Conservation (phyloP, 192 early-diverging fungal genomes). For the Borealophlyctis nickersoniae region DNA sequence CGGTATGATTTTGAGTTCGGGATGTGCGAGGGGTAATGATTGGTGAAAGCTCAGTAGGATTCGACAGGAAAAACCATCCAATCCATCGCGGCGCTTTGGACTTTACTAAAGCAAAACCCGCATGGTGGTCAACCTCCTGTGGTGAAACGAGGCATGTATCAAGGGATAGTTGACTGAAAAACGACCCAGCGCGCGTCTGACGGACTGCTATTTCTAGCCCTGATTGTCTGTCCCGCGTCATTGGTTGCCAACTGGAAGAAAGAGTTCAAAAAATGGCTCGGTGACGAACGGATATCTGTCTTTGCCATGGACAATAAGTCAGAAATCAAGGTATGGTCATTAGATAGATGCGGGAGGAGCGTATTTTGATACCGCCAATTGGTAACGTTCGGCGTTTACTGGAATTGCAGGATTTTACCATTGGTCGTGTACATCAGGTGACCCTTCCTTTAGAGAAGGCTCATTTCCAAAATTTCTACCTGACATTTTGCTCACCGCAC, state of each 20-base stretch:
- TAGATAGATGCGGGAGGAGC: too few relatives aligned
- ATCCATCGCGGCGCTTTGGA: slow-evolving; percentile 47
- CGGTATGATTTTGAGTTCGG: slow-evolving; percentile 4
- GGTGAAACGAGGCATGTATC: slow-evolving; percentile 18
- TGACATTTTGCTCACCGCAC: too few relatives aligned
- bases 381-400: neutral
- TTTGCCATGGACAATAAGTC: slow-evolving; percentile 24
- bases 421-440: slow-evolving; percentile 29
- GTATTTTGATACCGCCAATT: too few relatives aligned
- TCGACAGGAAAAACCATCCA: slow-evolving; percentile 49
- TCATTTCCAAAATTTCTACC: too few relatives aligned
- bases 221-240: slow-evolving; percentile 52
- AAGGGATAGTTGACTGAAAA: neutral
- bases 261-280: slow-evolving; percentile 58
- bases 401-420: slow-evolving; percentile 15
- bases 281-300: slow-evolving; percentile 34
- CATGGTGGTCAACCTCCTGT: slow-evolving; percentile 5
- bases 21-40: neutral
- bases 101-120: slow-evolving; percentile 35
- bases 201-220: too few relatives aligned
- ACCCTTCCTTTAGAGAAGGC: too few relatives aligned
- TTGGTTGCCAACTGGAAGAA: slow-evolving; percentile 49
- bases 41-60: neutral
- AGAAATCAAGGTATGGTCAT: slow-evolving; percentile 5
- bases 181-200: neutral